Evolutionary conservation across 768 basidiomycete species (phyloP).

Genomic region (Leucogyrophana mollusca): DNA sequence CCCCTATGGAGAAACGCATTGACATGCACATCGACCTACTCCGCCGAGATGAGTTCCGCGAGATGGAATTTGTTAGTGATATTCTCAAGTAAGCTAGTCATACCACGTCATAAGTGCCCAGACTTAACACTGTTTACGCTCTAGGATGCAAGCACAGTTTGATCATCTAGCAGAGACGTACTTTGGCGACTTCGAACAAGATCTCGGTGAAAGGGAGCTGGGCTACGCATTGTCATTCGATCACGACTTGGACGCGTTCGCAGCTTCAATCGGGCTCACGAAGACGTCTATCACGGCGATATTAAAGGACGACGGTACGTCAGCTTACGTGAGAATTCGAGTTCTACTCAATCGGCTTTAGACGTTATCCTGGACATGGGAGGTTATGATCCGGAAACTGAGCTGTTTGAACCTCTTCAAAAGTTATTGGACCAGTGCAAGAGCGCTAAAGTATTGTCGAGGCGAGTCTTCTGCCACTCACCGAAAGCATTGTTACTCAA

Average conservation of each 20-base stretch:
- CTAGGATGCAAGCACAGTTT: constrained; percentile 88
- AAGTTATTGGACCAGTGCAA: constrained; percentile 80
- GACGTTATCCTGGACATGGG: constrained; percentile 76
- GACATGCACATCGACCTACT: constrained; percentile 89
- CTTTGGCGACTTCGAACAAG: constrained; percentile 79
- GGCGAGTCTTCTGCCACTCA: constrained; percentile 41
- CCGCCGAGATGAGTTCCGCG: constrained; percentile 86
- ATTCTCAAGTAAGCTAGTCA: constrained; percentile 66
- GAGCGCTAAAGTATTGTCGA: constrained; percentile 76
- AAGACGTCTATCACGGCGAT: constrained; percentile 81
- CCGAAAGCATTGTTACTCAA: neutral
- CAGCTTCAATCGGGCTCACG: constrained; percentile 86
- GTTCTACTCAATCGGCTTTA: constrained; percentile 23
- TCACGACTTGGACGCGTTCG: constrained; percentile 90
- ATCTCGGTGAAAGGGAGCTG: constrained; percentile 87
- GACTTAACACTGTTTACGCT: neutral
- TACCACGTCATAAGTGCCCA: neutral
- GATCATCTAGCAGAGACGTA: constrained; percentile 90
- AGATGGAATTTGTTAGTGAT: constrained; percentile 91
- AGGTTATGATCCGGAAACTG: constrained; percentile 70
- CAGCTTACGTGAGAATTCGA: neutral
- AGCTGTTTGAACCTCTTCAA: constrained; percentile 81
- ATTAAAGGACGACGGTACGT: constrained; percentile 73
- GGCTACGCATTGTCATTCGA: constrained; percentile 83
- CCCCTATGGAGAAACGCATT: constrained; percentile 85